These are phyloP conservation scores for Acer saccharum DNA, from an alignment of 345 rosid genomes.

Conservation along the genomic window DNA sequence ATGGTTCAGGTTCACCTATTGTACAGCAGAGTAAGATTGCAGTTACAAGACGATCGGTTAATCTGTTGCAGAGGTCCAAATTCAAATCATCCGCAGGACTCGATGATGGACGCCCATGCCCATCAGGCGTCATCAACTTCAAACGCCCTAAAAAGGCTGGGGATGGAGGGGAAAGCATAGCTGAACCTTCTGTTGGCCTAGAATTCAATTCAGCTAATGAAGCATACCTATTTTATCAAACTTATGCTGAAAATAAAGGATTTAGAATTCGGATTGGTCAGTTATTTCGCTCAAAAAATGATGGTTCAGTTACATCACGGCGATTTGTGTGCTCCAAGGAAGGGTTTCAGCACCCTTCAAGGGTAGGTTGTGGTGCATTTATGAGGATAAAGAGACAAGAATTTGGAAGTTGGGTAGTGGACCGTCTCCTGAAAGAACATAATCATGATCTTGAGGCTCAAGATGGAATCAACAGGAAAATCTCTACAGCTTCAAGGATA, in stretches of 20 bases:
- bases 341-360: slow-evolving; percentile 95
- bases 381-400: slow-evolving; percentile 92
- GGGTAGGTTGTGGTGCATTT: slow-evolving; percentile 92
- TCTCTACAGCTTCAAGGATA: slow-evolving; percentile 50
- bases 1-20: slow-evolving; percentile 32
- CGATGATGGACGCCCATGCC: slow-evolving; percentile 40
- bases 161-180: slow-evolving; percentile 39
- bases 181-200: slow-evolving; percentile 66
- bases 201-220: slow-evolving; percentile 79
- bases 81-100: slow-evolving; percentile 50
- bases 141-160: slow-evolving; percentile 60
- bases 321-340: slow-evolving; percentile 94
- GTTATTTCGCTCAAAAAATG: slow-evolving; percentile 82
- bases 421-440: slow-evolving; percentile 76
- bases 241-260: slow-evolving; percentile 68
- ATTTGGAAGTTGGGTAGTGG: slow-evolving; percentile 80
- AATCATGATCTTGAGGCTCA: slow-evolving; percentile 69
- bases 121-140: slow-evolving; percentile 50
- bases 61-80: slow-evolving; percentile 47
- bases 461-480: slow-evolving; percentile 35
- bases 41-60: slow-evolving; percentile 39
- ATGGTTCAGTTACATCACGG: slow-evolving; percentile 79
- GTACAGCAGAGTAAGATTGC: slow-evolving; percentile 38
- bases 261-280: slow-evolving; percentile 90
- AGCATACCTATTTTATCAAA: slow-evolving; percentile 72